Base-by-base conservation (phyloP, 768 basidiomycete genomes). In the Amanita polypyramis region DNA sequence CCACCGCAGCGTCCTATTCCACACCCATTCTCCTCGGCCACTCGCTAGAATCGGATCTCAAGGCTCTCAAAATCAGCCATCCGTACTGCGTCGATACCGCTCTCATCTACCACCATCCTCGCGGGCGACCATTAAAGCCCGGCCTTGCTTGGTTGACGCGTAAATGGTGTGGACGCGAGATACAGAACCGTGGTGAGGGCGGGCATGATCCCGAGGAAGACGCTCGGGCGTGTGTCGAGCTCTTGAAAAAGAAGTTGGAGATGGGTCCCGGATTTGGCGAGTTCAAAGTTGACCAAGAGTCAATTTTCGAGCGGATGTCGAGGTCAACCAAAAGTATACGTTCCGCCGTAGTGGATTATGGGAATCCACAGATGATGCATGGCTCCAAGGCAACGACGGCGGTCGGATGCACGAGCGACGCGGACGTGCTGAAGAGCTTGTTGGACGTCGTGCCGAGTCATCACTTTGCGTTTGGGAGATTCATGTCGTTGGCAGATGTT, bases 191-290 rank as follows among this genome's bases (percentile, higher is more conserved):
- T 0, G 90, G 89, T 0, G 84, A 85, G 43, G 85, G 84, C 2
- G 91, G 91, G 2, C 95, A 98, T 61, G 87, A 96, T 53, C 90
- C 93, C 2, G 89, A 93, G 56, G 95, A 98, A 60, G 95, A 98
- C 56, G 94, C 95, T 0, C 70, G 83, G 15, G 86, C 94, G 0
- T 93, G 92, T 56, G 54, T 91, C 8, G 92, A 95, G 51, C 68
- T 99, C 25, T 60, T 99, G 17, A 74, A 76, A 58, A 79, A 84
- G 59, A 97, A 99, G 64, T 56, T 96, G 17, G 76, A 79, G 41
- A 70, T 80, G 52, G 91, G 86, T 62, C 65, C 63, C 61, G 84
- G 82, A 1, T 97, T 85, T 60, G 95, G 94, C 3, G 85, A 91
- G 62, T 91, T 86, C 61, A 83, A 80, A 61, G 76, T 77, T 1